A percentile compares a stretch with the other conserved stretches of the same genome.
phyloP scores from a whole-genome alignment of 192 early-diverging fungal species.

The Coemansia pectinata region DNA sequence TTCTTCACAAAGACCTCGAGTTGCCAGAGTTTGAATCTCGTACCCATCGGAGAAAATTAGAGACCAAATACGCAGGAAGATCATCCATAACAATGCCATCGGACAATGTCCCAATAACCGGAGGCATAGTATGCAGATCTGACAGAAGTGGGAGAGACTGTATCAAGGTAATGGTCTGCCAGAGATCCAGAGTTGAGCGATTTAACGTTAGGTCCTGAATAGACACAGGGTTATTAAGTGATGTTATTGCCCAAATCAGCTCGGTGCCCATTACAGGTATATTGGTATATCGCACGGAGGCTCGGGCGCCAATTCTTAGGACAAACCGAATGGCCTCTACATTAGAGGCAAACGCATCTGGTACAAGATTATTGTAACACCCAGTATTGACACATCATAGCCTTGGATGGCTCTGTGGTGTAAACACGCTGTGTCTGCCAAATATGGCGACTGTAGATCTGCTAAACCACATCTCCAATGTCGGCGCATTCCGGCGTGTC shows the following conservation, averaged over 20 bases:
- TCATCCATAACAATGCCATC: neutral
- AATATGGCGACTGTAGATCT: neutral
- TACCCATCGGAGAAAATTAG: neutral
- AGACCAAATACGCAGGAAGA: neutral
- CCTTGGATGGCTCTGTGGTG: neutral
- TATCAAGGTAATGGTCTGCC: neutral
- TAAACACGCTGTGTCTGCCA: neutral
- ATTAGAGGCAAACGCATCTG: neutral
- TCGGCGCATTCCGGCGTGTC: neutral
- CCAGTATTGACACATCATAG: neutral
- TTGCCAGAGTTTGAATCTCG: neutral
- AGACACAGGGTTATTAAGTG: neutral
- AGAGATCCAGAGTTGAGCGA: neutral
- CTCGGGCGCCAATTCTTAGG: neutral
- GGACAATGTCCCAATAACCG: neutral
- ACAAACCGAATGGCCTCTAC: neutral
- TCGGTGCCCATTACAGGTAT: neutral
- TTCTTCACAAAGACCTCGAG: constrained; percentile 7
- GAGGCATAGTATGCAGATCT: neutral
- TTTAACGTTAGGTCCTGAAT: neutral
- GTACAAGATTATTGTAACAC: neutral
- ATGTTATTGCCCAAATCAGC: neutral
- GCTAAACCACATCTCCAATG: neutral
- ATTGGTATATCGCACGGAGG: neutral
- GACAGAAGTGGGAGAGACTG: neutral